A percentile compares a stretch with the other conserved stretches of the same genome.
These are phyloP conservation scores for Yamadazyma dendronema DNA, from an alignment of 1,139 yeast genomes.

Conservation along the genomic window DNA sequence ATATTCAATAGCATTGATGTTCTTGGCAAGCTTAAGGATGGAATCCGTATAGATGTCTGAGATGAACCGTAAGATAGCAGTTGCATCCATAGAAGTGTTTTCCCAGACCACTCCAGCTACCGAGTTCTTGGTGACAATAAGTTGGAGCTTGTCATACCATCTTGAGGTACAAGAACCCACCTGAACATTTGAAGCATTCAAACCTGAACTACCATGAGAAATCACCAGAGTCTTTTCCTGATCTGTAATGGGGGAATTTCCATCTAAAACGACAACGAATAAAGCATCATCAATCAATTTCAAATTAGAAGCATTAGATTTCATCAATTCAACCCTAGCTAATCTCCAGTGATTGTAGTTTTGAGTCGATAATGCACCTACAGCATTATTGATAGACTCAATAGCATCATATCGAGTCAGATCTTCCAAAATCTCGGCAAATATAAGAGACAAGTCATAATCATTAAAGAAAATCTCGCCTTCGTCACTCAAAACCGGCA, in stretches of 20 bases:
- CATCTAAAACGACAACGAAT: slow-evolving; percentile 67
- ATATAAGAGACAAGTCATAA: slow-evolving; percentile 51
- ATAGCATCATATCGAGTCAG: slow-evolving; percentile 37
- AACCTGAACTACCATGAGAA: slow-evolving; percentile 63
- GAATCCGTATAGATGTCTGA: slow-evolving; percentile 77
- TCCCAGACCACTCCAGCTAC: slow-evolving; percentile 78
- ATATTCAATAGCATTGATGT: slow-evolving; percentile 69
- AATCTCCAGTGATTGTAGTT: slow-evolving; percentile 60
- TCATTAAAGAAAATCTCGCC: slow-evolving; percentile 47
- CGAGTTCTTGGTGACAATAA: slow-evolving; percentile 65
- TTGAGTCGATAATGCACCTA: slow-evolving; percentile 73
- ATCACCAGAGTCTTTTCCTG: slow-evolving; percentile 46
- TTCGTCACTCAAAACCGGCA: slow-evolving; percentile 54
- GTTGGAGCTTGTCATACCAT: slow-evolving; percentile 76
- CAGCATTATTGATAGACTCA: slow-evolving; percentile 50
- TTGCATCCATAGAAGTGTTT: slow-evolving; percentile 75
- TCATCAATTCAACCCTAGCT: slow-evolving; percentile 51
- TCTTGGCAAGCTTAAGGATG: slow-evolving; percentile 66
- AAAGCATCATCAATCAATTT: slow-evolving; percentile 59
- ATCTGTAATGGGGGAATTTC: slow-evolving; percentile 50
- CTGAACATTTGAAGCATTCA: slow-evolving; percentile 53
- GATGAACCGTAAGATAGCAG: slow-evolving; percentile 68
- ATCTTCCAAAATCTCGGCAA: slow-evolving; percentile 49
- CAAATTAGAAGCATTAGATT: slow-evolving; percentile 43
- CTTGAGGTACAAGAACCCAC: slow-evolving; percentile 74